These are phyloP conservation scores for Scheffersomyces illinoinensis DNA, from an alignment of 1,139 yeast species.

Conservation along the genomic window DNA sequence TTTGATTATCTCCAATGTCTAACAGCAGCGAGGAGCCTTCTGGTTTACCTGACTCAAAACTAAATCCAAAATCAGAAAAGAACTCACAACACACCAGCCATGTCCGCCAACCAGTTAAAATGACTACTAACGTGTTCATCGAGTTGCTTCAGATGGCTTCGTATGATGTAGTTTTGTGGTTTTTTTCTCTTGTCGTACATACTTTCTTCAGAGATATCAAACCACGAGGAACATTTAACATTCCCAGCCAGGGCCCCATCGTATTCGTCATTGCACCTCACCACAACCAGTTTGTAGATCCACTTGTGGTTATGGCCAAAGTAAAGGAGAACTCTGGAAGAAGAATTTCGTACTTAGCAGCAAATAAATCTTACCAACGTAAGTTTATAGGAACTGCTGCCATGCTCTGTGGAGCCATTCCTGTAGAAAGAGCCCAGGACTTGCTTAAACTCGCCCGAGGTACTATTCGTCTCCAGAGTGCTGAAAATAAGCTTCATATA, in stretches of 20 bases:
- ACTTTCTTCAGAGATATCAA: slow-evolving; percentile 47
- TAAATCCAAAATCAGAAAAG: neutral
- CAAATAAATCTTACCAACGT: slow-evolving; percentile 16
- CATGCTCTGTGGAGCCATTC: slow-evolving; percentile 60
- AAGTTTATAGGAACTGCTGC: slow-evolving; percentile 54
- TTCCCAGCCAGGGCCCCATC: slow-evolving; percentile 42
- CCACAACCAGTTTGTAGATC: slow-evolving; percentile 48
- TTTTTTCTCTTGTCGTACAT: slow-evolving; percentile 38
- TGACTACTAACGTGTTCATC: neutral
- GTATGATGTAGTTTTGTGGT: slow-evolving; percentile 37
- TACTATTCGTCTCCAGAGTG: slow-evolving; percentile 40
- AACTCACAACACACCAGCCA: neutral
- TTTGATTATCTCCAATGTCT: neutral
- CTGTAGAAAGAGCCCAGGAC: slow-evolving; percentile 77
- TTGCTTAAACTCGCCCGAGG: slow-evolving; percentile 50
- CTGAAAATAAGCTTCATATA: slow-evolving; percentile 32
- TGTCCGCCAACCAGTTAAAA: neutral
- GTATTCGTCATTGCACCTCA: slow-evolving; percentile 50
- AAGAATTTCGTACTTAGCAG: slow-evolving; percentile 23
- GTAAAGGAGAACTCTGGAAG: slow-evolving; percentile 40
- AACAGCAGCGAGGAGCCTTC: neutral
- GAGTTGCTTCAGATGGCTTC: slow-evolving; percentile 5
- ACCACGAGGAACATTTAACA: slow-evolving; percentile 40
- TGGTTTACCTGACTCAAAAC: neutral
- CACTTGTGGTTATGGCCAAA: slow-evolving; percentile 40